Evolutionary conservation across 345 rosid species (phyloP), one percentile per base, ranked within the genome.

Genomic region (Citrus medica): DNA sequence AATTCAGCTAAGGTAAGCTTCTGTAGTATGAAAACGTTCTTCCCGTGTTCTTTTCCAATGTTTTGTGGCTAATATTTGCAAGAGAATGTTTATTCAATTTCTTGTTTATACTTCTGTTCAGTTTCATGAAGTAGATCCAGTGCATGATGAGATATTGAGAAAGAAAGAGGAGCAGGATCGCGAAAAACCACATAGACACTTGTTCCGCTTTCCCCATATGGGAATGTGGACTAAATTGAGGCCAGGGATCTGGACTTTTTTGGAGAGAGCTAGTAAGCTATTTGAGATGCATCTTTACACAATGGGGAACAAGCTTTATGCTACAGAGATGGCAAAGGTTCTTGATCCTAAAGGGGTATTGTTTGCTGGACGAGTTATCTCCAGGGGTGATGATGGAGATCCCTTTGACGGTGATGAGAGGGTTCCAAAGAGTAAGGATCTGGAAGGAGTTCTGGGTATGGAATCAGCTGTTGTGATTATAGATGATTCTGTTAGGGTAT

Each of bases 211-310:
- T 78, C 84, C 92, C 38, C 95, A 94, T 84, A 96, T 96, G 99
- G 97, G 88, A 85, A 96, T 96, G 99, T 96, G 99, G 99, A 96
- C 99, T 30, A 96, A 96, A 84, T 71, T 96, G 90, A 90, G 99
- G 66, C 98, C 99, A 61, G 99, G 99, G 73, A 86, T 96, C 67
- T 96, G 99, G 99, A 94, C 89, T 76, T 94, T 96, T 75, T 85
- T 96, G 82, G 99, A 96, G 86, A 96, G 89, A 93, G 98, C 98
- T 75, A 90, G 98, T 82, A 90, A 94, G 85, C 84, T 94, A 64
- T 96, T 75, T 76, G 99, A 94, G 84, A 85, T 96, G 81, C 99
- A 96, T 88, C 97, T 96, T 83, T 96, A 92, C 81, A 96, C 99
- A 12, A 96, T 96, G 99, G 99, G 99, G 13, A 96, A 96, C 95